Evolutionary conservation across 1,284 basidiomycete genomes (phyloP).

Genomic region (Fistulina hepatica): DNA sequence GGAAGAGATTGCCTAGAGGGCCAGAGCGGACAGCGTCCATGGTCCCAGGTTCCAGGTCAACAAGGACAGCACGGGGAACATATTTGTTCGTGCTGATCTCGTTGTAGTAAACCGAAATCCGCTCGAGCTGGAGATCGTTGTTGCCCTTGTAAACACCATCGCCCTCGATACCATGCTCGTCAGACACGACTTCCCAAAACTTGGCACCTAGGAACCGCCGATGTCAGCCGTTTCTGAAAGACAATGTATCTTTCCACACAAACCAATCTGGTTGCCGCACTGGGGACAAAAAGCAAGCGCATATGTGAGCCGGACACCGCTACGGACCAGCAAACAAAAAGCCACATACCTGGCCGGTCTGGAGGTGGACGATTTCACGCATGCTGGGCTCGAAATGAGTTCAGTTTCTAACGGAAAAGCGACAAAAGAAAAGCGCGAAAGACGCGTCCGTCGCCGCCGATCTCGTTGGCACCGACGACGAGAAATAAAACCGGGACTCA

Average conservation of each 20-base stretch:
- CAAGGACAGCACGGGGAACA: conserved; percentile 89
- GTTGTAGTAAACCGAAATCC: conserved; percentile 95
- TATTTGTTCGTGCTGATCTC: conserved; percentile 89
- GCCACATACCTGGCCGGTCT: conserved; percentile 78
- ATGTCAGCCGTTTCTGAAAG: conserved; percentile 6
- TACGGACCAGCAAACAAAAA: background rate
- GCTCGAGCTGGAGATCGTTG: conserved; percentile 94
- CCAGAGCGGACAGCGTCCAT: conserved; percentile 92
- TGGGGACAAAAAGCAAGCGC: conserved; percentile 26
- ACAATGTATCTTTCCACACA: conserved; percentile 19
- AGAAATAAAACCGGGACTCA: no score
- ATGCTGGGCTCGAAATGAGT: no score
- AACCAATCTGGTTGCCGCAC: conserved; percentile 98
- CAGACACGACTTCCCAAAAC: conserved; percentile 97
- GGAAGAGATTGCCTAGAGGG: conserved; percentile 78
- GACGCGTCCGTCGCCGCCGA: no score
- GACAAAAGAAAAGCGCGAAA: no score
- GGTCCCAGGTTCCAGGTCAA: conserved; percentile 94
- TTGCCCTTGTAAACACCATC: conserved; percentile 91
- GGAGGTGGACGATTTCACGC: conserved; percentile 97
- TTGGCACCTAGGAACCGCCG: conserved; percentile 63
- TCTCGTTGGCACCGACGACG: no score
- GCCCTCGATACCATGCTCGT: conserved; percentile 93
- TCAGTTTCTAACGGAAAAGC: no score
- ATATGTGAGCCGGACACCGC: conserved; percentile 7